phyloP scores from a whole-genome alignment of 1,284 basidiomycete genomes.

The Puccinia horiana region DNA sequence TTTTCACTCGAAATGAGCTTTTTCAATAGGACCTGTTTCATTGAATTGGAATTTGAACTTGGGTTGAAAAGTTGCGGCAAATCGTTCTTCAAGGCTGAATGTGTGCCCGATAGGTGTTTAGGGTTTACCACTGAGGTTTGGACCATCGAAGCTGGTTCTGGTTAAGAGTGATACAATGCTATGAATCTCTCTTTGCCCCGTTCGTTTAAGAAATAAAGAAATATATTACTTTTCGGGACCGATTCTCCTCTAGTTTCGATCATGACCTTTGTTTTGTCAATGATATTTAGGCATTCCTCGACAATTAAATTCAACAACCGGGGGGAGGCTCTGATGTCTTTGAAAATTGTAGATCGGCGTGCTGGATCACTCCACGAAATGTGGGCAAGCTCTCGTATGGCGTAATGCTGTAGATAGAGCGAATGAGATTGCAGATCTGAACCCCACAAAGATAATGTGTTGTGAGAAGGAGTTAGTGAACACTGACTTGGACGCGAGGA shows the following conservation, averaged over 20 bases:
- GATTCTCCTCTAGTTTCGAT: constrained; percentile 64
- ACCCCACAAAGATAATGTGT: not conserved
- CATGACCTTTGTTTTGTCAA: constrained; percentile 69
- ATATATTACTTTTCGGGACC: constrained; percentile 6
- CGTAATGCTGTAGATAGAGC: constrained; percentile 55
- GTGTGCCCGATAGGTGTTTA: not conserved
- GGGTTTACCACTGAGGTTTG: not conserved
- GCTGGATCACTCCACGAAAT: constrained; percentile 58
- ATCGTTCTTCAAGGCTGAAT: constrained; percentile 39
- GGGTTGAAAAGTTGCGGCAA: constrained; percentile 35
- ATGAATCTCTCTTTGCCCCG: not conserved
- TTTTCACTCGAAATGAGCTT: constrained; percentile 34
- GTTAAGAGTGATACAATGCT: no score
- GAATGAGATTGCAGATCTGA: constrained; percentile 26
- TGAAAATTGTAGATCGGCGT: constrained; percentile 67
- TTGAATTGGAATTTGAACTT: constrained; percentile 12
- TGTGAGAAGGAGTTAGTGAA: not conserved
- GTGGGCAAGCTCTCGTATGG: constrained; percentile 57
- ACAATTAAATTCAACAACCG: constrained; percentile 68
- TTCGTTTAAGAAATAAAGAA: not conserved
- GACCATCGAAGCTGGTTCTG: not conserved
- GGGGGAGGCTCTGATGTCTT: constrained; percentile 69
- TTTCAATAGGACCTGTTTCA: constrained; percentile 29
- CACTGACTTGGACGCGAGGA: constrained; percentile 56
- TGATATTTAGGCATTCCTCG: constrained; percentile 65